Percentiles rank a stretch among this genome's conserved stretches.
Conservation (phyloP, 306 rosid genomes). For the Senna siamea region DNA sequence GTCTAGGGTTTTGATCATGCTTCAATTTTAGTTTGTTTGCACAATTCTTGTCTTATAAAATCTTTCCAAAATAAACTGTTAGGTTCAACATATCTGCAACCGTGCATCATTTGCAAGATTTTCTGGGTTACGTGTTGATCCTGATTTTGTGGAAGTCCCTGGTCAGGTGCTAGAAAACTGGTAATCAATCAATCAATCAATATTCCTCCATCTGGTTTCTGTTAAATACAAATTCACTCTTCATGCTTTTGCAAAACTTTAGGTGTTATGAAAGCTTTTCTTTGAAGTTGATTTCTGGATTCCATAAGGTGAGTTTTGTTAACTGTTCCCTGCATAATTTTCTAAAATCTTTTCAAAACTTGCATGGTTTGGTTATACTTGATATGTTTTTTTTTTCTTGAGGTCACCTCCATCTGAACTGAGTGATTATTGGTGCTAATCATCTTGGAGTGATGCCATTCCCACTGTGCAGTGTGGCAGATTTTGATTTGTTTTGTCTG, state of each 20-base stretch:
- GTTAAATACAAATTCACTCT: constrained; percentile 31
- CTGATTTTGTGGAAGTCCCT: constrained; percentile 94
- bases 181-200: constrained; percentile 43
- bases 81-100: constrained; percentile 97
- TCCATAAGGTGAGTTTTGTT: constrained; percentile 68
- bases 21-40: constrained; percentile 24
- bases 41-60: constrained; percentile 29
- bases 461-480: background rate
- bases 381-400: background rate
- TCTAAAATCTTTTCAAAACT: constrained; percentile 15
- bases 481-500: constrained; percentile 1
- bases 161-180: constrained; percentile 87
- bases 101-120: constrained; percentile 82
- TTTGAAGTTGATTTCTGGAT: constrained; percentile 93
- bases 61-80: constrained; percentile 26
- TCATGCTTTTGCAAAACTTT: constrained; percentile 36
- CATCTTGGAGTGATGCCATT: background rate
- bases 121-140: constrained; percentile 91
- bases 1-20: background rate
- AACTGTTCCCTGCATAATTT: constrained; percentile 13
- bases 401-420: constrained; percentile 19
- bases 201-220: constrained; percentile 34
- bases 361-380: background rate
- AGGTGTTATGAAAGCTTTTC: constrained; percentile 86
- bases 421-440: background rate